Evolutionary conservation across 306 rosid genomes (phyloP), one percentile per base, ranked within the genome.

Genomic region (Lathyrus tuberosus): DNA sequence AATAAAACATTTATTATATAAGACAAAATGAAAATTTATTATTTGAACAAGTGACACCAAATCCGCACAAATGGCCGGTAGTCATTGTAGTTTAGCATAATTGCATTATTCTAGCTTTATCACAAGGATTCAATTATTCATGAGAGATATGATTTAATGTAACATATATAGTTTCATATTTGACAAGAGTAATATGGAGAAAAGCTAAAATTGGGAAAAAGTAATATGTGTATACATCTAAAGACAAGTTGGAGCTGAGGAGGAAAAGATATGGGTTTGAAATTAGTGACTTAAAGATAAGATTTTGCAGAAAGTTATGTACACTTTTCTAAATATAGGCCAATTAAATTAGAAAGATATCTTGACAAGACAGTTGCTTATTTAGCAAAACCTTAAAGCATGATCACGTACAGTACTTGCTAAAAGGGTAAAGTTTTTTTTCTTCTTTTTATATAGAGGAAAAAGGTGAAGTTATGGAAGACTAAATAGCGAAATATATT

Each of bases 241-340:
- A 37, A 37, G 78, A 75, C 28, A 72, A 76, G 77, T 61, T 43
- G 77, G 71, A 72, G 51, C 17, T 41, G 68, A 75, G 42, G 72
- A 65, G 82, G 58, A 52, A 24, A 24, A 44, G 78, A 72, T 10
- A 52, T 51, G 65, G 53, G 68, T 77, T 80, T 78, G 75, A 80
- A 76, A 76, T 49, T 76, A 69, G 66, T 6, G 72, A 35, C 37
- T 13, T 4, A 53, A 76, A 73, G 74, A 79, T 79, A 76, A 60
- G 70, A 57, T 76, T 68, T 59, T 49, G 64, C 51, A 24, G 37
- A 61, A 69, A 76, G 70, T 69, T 75, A 22, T 42, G 15, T 58
- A 24, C 61, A 54, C 61, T 54, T 54, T 54, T 54, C 61, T 24
- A 26, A 54, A 54, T 54, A 46, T 38, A 67, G 16, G 18, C 77